Evolutionary conservation across 1,284 basidiomycete species (phyloP).

Genomic region (Trametes sp.): DNA sequence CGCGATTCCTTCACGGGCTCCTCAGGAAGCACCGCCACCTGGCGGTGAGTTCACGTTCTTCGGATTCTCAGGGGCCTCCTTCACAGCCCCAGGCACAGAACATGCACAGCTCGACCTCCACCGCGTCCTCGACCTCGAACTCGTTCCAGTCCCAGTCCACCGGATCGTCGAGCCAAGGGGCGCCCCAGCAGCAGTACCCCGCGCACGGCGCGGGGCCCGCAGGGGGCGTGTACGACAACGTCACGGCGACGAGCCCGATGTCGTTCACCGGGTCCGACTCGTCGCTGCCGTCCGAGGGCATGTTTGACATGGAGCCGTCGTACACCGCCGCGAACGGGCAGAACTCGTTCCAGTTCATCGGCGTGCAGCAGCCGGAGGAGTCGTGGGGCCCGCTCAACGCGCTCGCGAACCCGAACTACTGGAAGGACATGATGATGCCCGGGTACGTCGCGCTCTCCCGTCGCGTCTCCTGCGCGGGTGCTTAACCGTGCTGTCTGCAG

Average conservation of each 20-base stretch:
- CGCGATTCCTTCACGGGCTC: constrained; percentile 77
- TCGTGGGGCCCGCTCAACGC: constrained; percentile 76
- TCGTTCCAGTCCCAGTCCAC: neutral
- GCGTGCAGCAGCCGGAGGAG: constrained; percentile 45
- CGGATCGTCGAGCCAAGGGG: neutral
- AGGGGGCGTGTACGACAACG: constrained; percentile 23
- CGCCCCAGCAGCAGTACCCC: constrained; percentile 8
- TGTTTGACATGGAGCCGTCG: constrained; percentile 36
- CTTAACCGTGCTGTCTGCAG: constrained; percentile 9
- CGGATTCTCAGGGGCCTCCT: constrained; percentile 30
- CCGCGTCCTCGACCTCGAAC: constrained; percentile 1
- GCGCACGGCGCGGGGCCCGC: constrained; percentile 16
- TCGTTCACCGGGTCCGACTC: constrained; percentile 27
- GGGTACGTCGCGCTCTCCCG: constrained; percentile 55
- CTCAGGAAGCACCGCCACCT: constrained; percentile 73
- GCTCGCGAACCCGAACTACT: constrained; percentile 74
- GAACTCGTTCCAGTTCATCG: constrained; percentile 35
- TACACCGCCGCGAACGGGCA: constrained; percentile 32
- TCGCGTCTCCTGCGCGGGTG: neutral
- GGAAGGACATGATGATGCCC: constrained; percentile 84
- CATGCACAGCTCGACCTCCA: constrained; percentile 14
- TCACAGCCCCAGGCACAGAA: constrained; percentile 28
- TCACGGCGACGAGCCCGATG: constrained; percentile 26
- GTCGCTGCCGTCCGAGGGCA: constrained; percentile 30
- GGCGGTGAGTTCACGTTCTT: constrained; percentile 54